phyloP scores from a whole-genome alignment of 257 asterid species.

The Gynochthodes officinalis region DNA sequence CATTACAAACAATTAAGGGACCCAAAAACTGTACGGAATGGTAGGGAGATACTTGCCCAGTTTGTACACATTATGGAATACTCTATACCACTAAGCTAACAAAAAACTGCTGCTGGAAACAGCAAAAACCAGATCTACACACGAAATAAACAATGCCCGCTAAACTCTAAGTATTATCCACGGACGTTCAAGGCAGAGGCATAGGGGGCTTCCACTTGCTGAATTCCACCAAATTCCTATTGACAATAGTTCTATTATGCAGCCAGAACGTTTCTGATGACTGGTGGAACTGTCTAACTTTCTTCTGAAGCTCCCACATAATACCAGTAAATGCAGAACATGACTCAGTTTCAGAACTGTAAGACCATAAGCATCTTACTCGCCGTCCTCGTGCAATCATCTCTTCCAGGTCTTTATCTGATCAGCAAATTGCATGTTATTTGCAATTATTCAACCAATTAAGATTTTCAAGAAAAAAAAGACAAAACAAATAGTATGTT shows the following conservation, averaged over 20 bases:
- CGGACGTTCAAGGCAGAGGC: conserved; percentile 58
- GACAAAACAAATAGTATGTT: conserved; percentile 5
- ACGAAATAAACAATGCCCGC: neutral
- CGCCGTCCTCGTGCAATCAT: conserved; percentile 69
- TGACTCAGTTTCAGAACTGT: conserved; percentile 60
- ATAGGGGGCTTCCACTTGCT: conserved; percentile 70
- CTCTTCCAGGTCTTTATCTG: conserved; percentile 74
- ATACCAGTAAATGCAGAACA: conserved; percentile 87
- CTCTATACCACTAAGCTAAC: neutral
- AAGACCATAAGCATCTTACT: conserved; percentile 82
- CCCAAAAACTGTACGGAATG: neutral
- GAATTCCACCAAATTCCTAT: conserved; percentile 72
- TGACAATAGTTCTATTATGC: conserved; percentile 71
- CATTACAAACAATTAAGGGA: neutral
- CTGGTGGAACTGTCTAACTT: conserved; percentile 86
- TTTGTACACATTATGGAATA: neutral
- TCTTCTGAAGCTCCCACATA: conserved; percentile 86
- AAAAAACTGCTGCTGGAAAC: conserved; percentile 6
- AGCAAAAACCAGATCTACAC: neutral
- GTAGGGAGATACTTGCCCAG: neutral
- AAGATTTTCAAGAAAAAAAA: neutral
- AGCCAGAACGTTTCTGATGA: conserved; percentile 93
- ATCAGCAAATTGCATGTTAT: conserved; percentile 1
- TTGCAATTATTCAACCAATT: neutral
- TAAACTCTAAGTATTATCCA: neutral